Evolutionary conservation across 371 early-diverging fungal genomes (phyloP), one percentile per base, ranked within the genome.

Genomic region (Entomophthora muscae): DNA sequence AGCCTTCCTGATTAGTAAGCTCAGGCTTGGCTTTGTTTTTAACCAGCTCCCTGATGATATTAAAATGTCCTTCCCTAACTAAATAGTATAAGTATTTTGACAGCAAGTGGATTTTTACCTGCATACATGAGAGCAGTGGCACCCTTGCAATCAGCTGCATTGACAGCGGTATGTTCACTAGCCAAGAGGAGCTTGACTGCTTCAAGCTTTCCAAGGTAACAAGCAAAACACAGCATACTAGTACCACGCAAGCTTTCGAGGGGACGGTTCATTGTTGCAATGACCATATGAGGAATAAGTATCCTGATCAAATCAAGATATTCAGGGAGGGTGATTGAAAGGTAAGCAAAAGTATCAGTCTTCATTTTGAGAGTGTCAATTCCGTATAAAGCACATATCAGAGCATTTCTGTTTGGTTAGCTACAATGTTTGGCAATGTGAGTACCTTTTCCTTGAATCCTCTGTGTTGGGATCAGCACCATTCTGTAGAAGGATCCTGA

Each of bases 81-180:
- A 29, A 56, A 53, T 24, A 5, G 42, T 24, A 61, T 31, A 22
- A 61, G 23, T 32, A 63, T 31, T n/a, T 2, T 12, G 17, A 23
- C 21, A 30, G 3, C 21, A 2, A 22, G 12, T 28, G n/a, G n/a
- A 26, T 29, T 63, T 64, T 66, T 79, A 83, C 84, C 83, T 55
- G 87, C 87, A 75, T 84, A 86, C 87, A 86, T 86, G n/a, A 86
- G 65, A 1, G 85, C 81, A 1, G 87, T 83, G 10, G 87, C 83
- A 24, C 82, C 83, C 68, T 85, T 86, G 62, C 77, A 74, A 59
- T 85, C 85, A 1, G 77, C 73, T 0, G 79, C 82, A 70, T 86
- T 79, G 12, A 83, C 83, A 71, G 80, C 78, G 23, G 79, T 78
- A 22, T 81, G 74, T 0, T 83, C 85, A 52, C 77, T 80, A 56